Base-by-base conservation (phyloP, 441 rosid genomes). In the Gossypium gossypioides region DNA sequence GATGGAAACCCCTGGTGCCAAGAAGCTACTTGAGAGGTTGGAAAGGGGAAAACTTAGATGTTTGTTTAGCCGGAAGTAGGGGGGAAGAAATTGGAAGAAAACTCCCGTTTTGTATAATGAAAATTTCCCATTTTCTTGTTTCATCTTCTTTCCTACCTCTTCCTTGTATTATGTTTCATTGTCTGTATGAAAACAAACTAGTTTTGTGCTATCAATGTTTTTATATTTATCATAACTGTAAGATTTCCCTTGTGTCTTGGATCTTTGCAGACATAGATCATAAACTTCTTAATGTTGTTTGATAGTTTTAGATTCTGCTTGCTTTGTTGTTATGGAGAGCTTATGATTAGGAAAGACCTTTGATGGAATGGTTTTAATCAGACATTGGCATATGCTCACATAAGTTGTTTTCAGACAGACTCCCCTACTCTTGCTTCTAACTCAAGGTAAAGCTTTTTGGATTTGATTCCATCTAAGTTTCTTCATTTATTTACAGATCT, bases 1-100 rank as follows among this genome's bases (percentile, higher is more conserved):
- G 74, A 84, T 93, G 90, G 97, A 93, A 58, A 80, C 88, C 63
- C 91, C 92, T 0, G 97, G 97, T 65, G 79, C 97, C 0, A 91
- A 83, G 82, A 93, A 87, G 82, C 86, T 90, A 72, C 92, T 91
- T 0, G 96, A 91, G 81, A 82, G 88, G 69, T 58, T 94, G 77
- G 96, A 91, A 80, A 86, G 88, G 81, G 90, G 95, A 68, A 89
- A 81, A 73, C 61, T 93, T 42, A 86, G 81, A 80, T 85, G 89
- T 72, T 78, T 93, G 75, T 84, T 91, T 76, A 76, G 76, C 70
- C 83, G 87, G 79, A 91, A 87, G 80, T 86, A 84, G 74, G 34
- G 50, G 44, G 44, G 22, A 22, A 66, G 50, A 29, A 48, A 68
- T 15, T 1, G 19, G 19, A 15, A 50, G n/a, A 46, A 37, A 62